Conservation (phyloP, 129 eudicot species). For the Centaurea solstitialis region DNA sequence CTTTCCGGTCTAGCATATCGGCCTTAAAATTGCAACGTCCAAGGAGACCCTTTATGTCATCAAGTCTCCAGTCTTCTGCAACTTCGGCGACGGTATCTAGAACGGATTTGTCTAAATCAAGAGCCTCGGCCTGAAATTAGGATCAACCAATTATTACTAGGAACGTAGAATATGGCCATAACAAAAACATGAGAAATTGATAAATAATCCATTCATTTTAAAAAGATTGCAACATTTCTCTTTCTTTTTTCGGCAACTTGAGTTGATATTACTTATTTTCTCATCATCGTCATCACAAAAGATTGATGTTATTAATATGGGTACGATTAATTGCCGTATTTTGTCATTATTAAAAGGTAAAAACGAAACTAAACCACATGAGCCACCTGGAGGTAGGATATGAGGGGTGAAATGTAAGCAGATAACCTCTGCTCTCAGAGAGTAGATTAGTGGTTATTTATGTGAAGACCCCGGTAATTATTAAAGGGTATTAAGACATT, state of each 20-base stretch:
- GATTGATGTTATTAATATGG: too few relatives aligned
- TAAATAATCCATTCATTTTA: not conserved
- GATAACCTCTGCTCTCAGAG: too few relatives aligned
- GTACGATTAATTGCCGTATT: too few relatives aligned
- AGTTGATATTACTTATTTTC: not conserved
- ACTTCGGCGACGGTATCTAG: conserved; percentile 95
- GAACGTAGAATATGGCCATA: not conserved
- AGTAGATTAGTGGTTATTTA: too few relatives aligned
- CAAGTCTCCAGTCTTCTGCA: conserved; percentile 94
- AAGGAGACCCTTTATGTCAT: conserved; percentile 94
- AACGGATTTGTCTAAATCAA: conserved; percentile 79
- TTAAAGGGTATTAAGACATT: not conserved
- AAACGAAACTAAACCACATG: too few relatives aligned
- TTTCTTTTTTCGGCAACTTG: not conserved
- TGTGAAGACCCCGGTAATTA: not conserved
- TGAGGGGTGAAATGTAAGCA: too few relatives aligned
- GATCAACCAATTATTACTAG: conserved; percentile 7
- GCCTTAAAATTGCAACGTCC: conserved; percentile 98
- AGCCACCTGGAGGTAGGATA: too few relatives aligned
- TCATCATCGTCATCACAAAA: not conserved
- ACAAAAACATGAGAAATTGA: not conserved
- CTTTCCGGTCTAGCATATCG: conserved; percentile 93
- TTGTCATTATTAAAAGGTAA: too few relatives aligned
- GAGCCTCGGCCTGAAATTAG: conserved; percentile 87
- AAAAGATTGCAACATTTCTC: not conserved